phyloP scores from a whole-genome alignment of 805 yeast species.

The Cephaloascus albidus region DNA sequence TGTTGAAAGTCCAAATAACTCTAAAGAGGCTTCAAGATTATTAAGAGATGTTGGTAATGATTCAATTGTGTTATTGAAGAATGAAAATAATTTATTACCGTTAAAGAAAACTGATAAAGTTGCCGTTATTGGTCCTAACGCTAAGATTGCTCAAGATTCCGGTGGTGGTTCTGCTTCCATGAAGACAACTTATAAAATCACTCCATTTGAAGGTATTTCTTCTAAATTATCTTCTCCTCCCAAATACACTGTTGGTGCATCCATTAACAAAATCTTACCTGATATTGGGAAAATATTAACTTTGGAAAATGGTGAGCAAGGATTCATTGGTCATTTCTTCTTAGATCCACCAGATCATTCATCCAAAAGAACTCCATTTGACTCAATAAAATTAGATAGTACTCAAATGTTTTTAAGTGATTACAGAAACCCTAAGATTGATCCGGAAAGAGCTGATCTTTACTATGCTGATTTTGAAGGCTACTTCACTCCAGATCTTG shows the following conservation, averaged over 20 bases:
- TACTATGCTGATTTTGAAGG: conserved; percentile 38
- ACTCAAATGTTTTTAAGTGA: conserved; percentile 12
- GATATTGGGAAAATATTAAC: conserved; percentile 10
- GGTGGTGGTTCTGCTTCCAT: conserved; percentile 61
- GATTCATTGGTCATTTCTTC: conserved; percentile 16
- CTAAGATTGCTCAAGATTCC: conserved; percentile 35
- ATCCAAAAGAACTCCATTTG: conserved; percentile 14
- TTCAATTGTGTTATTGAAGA: conserved; percentile 47
- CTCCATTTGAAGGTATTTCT: conserved; percentile 38
- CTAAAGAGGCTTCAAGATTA: conserved; percentile 33
- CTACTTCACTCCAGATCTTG: conserved; percentile 32
- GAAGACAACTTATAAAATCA: conserved; percentile 34
- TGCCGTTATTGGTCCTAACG: conserved; percentile 55
- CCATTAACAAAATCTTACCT: conserved; percentile 10
- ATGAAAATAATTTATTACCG: conserved; percentile 38
- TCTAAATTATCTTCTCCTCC: conserved; percentile 9
- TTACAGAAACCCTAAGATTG: conserved; percentile 12
- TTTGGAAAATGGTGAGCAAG: conserved; percentile 12
- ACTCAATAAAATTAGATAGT: conserved; percentile 9
- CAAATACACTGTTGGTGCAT: conserved; percentile 9
- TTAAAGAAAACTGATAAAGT: conserved; percentile 27
- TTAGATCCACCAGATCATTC: conserved; percentile 13
- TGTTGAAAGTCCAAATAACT: conserved; percentile 28
- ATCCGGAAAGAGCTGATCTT: conserved; percentile 11
- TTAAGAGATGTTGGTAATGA: conserved; percentile 40